Conservation (phyloP, 495 filamentous ascomycete species). For the Hypomontagnella monticulosa region DNA sequence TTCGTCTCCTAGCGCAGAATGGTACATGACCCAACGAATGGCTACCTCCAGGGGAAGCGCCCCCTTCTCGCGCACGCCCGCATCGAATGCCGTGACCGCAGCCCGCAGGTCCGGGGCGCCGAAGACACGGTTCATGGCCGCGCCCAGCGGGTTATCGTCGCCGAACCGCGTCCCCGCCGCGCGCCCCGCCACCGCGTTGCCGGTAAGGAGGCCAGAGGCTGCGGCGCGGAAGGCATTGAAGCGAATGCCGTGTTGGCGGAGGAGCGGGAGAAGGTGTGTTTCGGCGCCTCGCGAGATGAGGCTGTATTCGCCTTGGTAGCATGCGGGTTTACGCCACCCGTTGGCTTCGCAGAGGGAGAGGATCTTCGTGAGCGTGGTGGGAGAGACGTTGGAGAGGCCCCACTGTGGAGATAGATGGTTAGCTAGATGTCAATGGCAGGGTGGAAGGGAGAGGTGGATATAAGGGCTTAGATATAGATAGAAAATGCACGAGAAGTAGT, state of each 20-base stretch:
- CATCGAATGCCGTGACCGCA: slow-evolving; percentile 58
- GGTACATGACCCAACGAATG: slow-evolving; percentile 65
- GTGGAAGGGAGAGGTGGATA: neutral
- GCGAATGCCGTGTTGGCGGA: slow-evolving; percentile 58
- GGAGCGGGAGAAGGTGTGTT: slow-evolving; percentile 53
- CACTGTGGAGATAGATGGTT: slow-evolving; percentile 12
- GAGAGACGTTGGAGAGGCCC: slow-evolving; percentile 56
- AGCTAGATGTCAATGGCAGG: neutral
- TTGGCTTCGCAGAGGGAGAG: slow-evolving; percentile 51
- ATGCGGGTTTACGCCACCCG: slow-evolving; percentile 49
- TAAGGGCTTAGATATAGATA: neutral
- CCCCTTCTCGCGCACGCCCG: slow-evolving; percentile 56
- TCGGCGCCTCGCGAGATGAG: slow-evolving; percentile 48
- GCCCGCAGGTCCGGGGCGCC: slow-evolving; percentile 49
- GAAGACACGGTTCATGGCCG: slow-evolving; percentile 55
- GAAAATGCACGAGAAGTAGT: neutral
- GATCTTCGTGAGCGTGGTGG: slow-evolving; percentile 45
- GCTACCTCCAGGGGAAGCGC: slow-evolving; percentile 61
- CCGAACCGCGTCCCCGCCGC: slow-evolving; percentile 57
- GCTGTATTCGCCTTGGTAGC: slow-evolving; percentile 59
- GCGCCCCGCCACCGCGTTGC: slow-evolving; percentile 41
- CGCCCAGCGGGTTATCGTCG: slow-evolving; percentile 36
- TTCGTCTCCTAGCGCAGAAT: slow-evolving; percentile 59
- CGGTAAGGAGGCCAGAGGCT: slow-evolving; percentile 60
- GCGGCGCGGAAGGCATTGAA: slow-evolving; percentile 59